These are phyloP conservation scores for Trametes versicolor DNA, from an alignment of 1,284 basidiomycete species.

Conservation along the genomic window DNA sequence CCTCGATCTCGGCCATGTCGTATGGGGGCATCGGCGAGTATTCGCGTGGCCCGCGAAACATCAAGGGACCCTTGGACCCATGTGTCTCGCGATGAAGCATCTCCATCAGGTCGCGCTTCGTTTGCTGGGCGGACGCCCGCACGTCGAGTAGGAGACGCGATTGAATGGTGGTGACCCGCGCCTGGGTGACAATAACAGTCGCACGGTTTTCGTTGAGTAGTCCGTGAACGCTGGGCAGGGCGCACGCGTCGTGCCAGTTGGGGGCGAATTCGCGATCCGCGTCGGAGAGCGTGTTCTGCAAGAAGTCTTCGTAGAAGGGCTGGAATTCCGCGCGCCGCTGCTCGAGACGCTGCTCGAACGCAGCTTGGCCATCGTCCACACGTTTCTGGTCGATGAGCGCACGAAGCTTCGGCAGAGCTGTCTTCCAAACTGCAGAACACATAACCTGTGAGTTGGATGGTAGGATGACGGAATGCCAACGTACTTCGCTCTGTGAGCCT, in stretches of 20 bases:
- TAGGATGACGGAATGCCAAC: background rate
- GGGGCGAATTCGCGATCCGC: constrained; percentile 1
- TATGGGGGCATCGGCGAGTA: background rate
- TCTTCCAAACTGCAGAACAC: constrained; percentile 15
- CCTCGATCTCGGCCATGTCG: background rate
- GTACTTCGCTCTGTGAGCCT: constrained; percentile 13
- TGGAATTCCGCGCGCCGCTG: constrained; percentile 8
- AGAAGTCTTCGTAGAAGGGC: constrained; percentile 7
- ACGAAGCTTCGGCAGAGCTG: constrained; percentile 10
- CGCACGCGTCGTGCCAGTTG: constrained; percentile 14
- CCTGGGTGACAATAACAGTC: background rate
- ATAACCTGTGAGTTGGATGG: background rate
- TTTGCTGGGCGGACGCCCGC: background rate
- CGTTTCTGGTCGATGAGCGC: constrained; percentile 13
- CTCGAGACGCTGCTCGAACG: constrained; percentile 5
- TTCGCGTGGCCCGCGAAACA: background rate
- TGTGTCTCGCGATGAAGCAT: constrained; percentile 1
- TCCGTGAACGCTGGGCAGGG: constrained; percentile 3
- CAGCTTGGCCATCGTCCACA: background rate
- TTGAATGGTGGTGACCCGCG: background rate
- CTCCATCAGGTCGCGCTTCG: constrained; percentile 9
- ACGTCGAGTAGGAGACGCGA: background rate
- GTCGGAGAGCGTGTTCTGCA: background rate
- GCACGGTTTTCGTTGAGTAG: constrained; percentile 4
- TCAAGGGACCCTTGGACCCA: too few species aligned